A percentile compares a stretch with the other conserved stretches of the same genome.
These are phyloP conservation scores for Rhynchospora tenuis DNA, from an alignment of 176 grass and related monocot genomes.

Conservation along the genomic window DNA sequence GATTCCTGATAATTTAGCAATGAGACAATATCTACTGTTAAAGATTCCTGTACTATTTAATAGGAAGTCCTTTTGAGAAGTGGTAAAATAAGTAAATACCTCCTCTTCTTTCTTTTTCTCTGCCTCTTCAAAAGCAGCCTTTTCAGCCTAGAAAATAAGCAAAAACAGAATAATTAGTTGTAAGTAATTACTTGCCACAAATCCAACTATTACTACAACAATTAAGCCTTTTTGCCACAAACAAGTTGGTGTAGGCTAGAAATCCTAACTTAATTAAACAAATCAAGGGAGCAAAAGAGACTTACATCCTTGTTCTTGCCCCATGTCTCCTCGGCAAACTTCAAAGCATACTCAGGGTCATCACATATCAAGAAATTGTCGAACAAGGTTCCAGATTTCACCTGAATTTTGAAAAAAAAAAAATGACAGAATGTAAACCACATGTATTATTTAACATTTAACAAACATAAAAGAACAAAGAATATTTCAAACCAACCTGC, in stretches of 20 bases:
- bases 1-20: conserved; percentile 18
- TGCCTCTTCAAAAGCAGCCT: conserved; percentile 82
- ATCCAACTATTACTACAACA: too few species aligned
- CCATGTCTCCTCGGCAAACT: conserved; percentile 84
- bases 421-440: not conserved
- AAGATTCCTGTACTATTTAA: not conserved
- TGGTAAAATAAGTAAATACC: conserved; percentile 36
- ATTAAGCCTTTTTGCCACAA: too few species aligned
- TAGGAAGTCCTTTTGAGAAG: not conserved
- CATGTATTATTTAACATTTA: not conserved
- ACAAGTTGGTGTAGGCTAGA: too few species aligned
- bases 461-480: not conserved
- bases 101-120: conserved; percentile 90
- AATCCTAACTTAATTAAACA: not conserved
- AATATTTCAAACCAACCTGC: conserved; percentile 43
- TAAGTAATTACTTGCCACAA: not conserved
- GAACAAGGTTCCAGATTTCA: conserved; percentile 90
- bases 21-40: not conserved
- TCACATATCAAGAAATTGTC: conserved; percentile 81
- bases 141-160: conserved; percentile 54
- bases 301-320: conserved; percentile 69
- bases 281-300: not conserved
- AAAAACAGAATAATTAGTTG: not conserved
- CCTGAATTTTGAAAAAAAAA: conserved; percentile 35
- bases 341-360: conserved; percentile 63